phyloP scores from a whole-genome alignment of 2,329 filamentous ascomycete genomes.

The Cadophora sp. region DNA sequence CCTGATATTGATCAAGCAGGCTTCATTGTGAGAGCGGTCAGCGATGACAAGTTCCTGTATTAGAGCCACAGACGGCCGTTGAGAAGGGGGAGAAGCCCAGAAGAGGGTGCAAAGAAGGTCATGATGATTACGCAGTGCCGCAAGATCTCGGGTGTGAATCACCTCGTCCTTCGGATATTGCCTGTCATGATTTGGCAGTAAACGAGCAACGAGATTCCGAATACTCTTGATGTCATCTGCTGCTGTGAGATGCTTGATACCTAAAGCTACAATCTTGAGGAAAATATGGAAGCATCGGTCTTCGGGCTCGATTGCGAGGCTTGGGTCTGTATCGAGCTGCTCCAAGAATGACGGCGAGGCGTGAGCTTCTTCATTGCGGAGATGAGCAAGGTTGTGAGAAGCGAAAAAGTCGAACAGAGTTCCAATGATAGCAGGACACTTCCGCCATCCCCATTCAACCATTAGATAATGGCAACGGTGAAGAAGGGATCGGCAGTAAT shows the following conservation, averaged over 20 bases:
- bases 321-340: slow-evolving; percentile 53
- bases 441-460: slow-evolving; percentile 70
- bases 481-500: slow-evolving; percentile 66
- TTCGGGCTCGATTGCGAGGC: slow-evolving; percentile 56
- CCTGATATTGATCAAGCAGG: slow-evolving; percentile 67
- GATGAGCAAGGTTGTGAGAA: slow-evolving; percentile 63
- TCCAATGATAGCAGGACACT: slow-evolving; percentile 60
- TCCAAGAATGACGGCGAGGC: slow-evolving; percentile 67
- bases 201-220: slow-evolving; percentile 64
- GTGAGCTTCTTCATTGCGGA: slow-evolving; percentile 69
- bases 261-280: slow-evolving; percentile 66
- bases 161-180: slow-evolving; percentile 68
- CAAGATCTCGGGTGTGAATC: slow-evolving; percentile 65
- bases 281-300: slow-evolving; percentile 73
- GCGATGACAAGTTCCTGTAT: slow-evolving; percentile 66
- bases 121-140: slow-evolving; percentile 71
- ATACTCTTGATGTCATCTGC: slow-evolving; percentile 61
- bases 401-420: slow-evolving; percentile 73
- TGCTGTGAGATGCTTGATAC: slow-evolving; percentile 58
- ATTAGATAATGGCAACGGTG: slow-evolving; percentile 68
- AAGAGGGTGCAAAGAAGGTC: slow-evolving; percentile 71
- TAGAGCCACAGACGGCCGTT: slow-evolving; percentile 59
- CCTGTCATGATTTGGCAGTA: slow-evolving; percentile 70
- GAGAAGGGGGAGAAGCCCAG: slow-evolving; percentile 64
- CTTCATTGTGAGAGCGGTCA: slow-evolving; percentile 68